A percentile compares a stretch with the other conserved stretches of the same genome.
phyloP scores from a whole-genome alignment of 192 early-diverging fungal species.

The Podila minutissima region DNA sequence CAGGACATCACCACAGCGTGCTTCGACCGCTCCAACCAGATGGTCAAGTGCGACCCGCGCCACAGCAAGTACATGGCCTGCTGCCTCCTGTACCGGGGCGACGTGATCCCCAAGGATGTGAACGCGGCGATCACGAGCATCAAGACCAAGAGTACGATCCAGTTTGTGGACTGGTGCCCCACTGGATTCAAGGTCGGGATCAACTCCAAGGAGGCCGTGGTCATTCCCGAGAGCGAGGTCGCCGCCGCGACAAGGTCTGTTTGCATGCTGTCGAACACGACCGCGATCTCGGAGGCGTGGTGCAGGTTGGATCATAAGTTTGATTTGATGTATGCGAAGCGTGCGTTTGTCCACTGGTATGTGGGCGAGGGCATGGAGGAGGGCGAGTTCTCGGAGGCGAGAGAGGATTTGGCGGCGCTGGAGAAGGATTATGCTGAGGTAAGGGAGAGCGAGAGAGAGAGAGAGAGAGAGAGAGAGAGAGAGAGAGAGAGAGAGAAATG shows the following conservation, averaged over 20 bases:
- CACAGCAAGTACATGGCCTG: conserved; percentile 99
- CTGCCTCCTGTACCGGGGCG: conserved; percentile 99
- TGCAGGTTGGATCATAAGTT: conserved; percentile 99
- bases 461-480: no score
- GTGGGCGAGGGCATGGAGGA: conserved; percentile 99
- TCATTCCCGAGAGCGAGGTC: conserved; percentile 74
- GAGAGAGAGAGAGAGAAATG: no score
- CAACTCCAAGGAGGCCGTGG: conserved; percentile 90
- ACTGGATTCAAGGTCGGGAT: conserved; percentile 99
- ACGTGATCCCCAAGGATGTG: conserved; percentile 98
- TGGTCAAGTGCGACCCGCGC: conserved; percentile 99
- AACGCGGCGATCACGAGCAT: conserved; percentile 88
- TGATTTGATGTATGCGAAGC: conserved; percentile 99
- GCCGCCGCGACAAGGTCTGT: conserved; percentile 96
- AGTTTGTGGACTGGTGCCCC: conserved; percentile 99
- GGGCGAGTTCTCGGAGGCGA: conserved; percentile 99
- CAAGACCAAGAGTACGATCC: conserved; percentile 96
- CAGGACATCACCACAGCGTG: conserved; percentile 96
- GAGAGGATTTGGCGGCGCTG: conserved; percentile 99
- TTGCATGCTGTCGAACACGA: conserved; percentile 99
- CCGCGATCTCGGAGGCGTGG: conserved; percentile 99
- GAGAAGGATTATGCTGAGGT: conserved; percentile 99
- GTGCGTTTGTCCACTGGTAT: conserved; percentile 99
- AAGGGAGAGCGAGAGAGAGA: no score
- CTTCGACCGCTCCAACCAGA: conserved; percentile 98